Percentiles rank a stretch among this genome's conserved stretches.
Evolutionary conservation across 192 early-diverging fungal species (phyloP).

Genomic region (Chytriomyces sp.): DNA sequence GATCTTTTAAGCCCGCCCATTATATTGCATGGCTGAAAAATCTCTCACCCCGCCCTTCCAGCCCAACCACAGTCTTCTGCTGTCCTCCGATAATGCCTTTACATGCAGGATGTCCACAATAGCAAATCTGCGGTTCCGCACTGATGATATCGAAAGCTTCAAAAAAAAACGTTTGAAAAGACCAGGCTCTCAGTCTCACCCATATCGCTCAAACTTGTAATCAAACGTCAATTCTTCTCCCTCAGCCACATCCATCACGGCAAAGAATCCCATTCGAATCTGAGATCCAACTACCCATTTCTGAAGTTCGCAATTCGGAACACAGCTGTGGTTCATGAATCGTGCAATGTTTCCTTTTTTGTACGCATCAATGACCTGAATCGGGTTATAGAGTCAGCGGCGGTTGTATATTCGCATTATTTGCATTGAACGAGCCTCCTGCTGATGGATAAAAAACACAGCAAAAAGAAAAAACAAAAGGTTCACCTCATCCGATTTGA

Average conservation of each 20-base stretch:
- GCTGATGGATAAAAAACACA: not conserved
- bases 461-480: not conserved
- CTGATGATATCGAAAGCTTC: constrained; percentile 41
- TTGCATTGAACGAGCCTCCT: too few relatives aligned
- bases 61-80: constrained; percentile 46
- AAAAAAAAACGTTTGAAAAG: not conserved
- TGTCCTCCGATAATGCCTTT: constrained; percentile 92
- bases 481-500: constrained; percentile 84
- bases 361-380: constrained; percentile 91
- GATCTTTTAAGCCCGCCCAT: not conserved
- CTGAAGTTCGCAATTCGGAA: constrained; percentile 91
- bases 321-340: constrained; percentile 98
- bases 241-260: constrained; percentile 71
- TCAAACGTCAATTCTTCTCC: constrained; percentile 97
- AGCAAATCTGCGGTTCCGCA: constrained; percentile 88
- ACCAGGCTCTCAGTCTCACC: constrained; percentile 56
- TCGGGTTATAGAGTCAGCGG: not conserved
- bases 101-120: constrained; percentile 87
- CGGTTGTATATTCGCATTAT: not conserved
- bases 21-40: not conserved
- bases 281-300: constrained; percentile 95
- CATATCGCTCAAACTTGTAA: constrained; percentile 96
- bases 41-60: constrained; percentile 14
- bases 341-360: constrained; percentile 90
- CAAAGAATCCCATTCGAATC: constrained; percentile 96